Evolutionary conservation across 306 rosid species (phyloP), one percentile per base, ranked within the genome.

Genomic region (Castanea crenata): DNA sequence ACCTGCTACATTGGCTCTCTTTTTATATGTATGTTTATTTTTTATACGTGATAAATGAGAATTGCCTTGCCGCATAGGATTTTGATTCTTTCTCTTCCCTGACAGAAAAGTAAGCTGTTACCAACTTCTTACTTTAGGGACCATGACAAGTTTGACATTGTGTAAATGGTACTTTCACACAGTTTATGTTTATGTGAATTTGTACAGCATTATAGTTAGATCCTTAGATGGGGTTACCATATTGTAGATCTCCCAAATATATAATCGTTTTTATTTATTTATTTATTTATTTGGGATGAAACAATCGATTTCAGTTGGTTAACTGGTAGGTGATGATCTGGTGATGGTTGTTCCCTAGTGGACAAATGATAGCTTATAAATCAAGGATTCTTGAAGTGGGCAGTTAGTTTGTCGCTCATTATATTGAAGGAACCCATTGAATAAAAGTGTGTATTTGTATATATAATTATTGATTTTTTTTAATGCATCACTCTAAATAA

Each of bases 71-170:
- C 10, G 57, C 54, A 2, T 23, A 9, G 23, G 51, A 21, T 55
- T 71, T 29, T 46, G n/a, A 2, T 15, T 23, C 5, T 21, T 18
- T 31, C 49, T 80, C 44, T 62, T 63, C 9, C 82, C 73, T 75
- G 59, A 59, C 54, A 57, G 76, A 84, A 80, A 88, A 79, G 86
- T 68, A 77, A 83, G 82, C 79, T 65, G 69, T 81, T 82, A 81
- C 89, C 91, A 91, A 86, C 88, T 84, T 56, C 71, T 73, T 76
- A 86, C 87, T 81, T 89, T 86, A 46, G 76, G 84, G 61, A 85
- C 86, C 82, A 55, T 19, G 6, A 13, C 73, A 76, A 78, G 84
- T 86, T 88, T 88, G 87, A 78, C 83, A 59, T 83, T 74, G 81
- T 73, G 71, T 19, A 7, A 61, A 85, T 80, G 82, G 85, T 25